These are phyloP conservation scores for Thuidium tamariscinum DNA, from an alignment of 225 moss, liverwort and hornwort genomes.

Conservation along the genomic window DNA sequence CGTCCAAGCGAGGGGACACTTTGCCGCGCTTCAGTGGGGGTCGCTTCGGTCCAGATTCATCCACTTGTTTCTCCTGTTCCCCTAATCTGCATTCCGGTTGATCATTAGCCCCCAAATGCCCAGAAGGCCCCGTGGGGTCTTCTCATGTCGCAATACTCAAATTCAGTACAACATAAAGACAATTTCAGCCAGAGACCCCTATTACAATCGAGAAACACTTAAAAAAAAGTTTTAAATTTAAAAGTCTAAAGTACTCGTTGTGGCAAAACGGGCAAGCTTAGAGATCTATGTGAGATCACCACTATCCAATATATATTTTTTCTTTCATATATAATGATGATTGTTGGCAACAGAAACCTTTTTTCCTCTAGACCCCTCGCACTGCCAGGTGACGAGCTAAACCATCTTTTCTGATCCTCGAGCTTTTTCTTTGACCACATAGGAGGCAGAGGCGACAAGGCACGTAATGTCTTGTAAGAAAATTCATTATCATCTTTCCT, in stretches of 20 bases:
- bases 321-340: not conserved
- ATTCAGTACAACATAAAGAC: not conserved
- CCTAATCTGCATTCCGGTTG: slow-evolving; percentile 35
- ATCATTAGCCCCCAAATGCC: not conserved
- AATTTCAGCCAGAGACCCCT: not conserved
- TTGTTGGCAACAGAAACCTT: not conserved
- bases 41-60: slow-evolving; percentile 19
- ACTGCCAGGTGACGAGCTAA: not conserved
- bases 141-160: not conserved
- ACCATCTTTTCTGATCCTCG: slow-evolving; percentile 2
- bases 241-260: not conserved
- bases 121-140: not conserved
- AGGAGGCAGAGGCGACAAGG: not conserved
- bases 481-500: not conserved
- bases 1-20: slow-evolving; percentile 68
- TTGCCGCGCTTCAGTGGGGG: slow-evolving; percentile 56
- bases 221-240: not conserved
- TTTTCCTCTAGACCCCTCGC: not conserved
- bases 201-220: not conserved
- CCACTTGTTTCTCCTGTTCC: slow-evolving; percentile 34
- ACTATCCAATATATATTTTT: not conserved
- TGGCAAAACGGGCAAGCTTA: not conserved
- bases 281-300: not conserved
- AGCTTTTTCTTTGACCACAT: not conserved
- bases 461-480: not conserved